Evolutionary conservation across 2,329 filamentous ascomycete genomes (phyloP).

Genomic region (Aspergillus nomiae): DNA sequence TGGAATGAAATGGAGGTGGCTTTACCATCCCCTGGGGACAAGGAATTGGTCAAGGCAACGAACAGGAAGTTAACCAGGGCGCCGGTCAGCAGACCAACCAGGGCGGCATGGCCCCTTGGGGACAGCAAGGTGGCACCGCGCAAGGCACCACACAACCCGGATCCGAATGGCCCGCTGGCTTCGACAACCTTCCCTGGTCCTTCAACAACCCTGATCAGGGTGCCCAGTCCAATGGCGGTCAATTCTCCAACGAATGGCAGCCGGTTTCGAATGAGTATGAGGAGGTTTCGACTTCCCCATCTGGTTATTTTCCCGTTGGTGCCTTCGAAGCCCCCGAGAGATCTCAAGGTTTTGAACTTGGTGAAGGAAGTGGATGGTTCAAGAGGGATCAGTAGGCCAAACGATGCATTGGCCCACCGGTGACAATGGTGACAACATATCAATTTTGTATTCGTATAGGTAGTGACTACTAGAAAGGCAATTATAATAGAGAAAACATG

Average conservation of each 20-base stretch:
- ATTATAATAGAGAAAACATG: not conserved
- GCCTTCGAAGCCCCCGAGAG: not conserved
- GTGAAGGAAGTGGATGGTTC: not conserved
- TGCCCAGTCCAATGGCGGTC: not conserved
- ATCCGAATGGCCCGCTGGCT: not conserved
- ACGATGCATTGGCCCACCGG: not conserved
- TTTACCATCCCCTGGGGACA: not conserved
- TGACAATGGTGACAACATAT: not conserved
- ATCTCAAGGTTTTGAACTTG: not conserved
- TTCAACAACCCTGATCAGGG: not conserved
- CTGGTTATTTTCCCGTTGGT: not conserved
- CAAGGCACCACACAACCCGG: not conserved
- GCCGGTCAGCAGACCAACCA: not conserved
- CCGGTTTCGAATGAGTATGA: not conserved
- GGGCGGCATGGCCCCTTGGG: not conserved
- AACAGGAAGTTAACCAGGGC: not conserved
- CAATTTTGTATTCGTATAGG: not conserved
- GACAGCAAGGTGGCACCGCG: not conserved
- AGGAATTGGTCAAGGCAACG: not conserved
- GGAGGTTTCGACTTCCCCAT: not conserved
- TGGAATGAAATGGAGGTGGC: not conserved
- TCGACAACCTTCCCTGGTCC: not conserved
- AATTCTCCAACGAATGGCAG: not conserved
- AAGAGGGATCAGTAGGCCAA: not conserved
- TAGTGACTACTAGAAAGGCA: not conserved